Conservation (phyloP, 2,329 filamentous ascomycete genomes). For the Aureobasidium subglaciale region DNA sequence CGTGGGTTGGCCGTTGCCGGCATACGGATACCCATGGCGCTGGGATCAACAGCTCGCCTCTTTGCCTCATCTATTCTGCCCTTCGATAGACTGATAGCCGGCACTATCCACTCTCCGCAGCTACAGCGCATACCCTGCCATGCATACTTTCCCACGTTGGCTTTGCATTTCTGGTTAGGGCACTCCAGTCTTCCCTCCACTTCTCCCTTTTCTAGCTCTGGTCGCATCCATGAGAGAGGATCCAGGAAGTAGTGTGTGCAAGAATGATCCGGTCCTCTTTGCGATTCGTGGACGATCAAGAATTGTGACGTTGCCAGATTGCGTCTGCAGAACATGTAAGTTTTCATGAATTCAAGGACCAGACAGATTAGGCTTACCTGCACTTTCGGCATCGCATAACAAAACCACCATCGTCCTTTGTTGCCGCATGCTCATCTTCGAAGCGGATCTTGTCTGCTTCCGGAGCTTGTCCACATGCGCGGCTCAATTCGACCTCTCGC, state of each 20-base stretch:
- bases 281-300: conserved; percentile 54
- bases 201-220: conserved; percentile 71
- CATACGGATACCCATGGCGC: conserved; percentile 28
- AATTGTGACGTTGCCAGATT: conserved; percentile 60
- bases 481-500: conserved; percentile 57
- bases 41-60: conserved; percentile 16
- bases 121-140: conserved; percentile 95
- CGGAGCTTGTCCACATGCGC: conserved; percentile 72
- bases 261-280: conserved; percentile 26
- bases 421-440: conserved; percentile 55
- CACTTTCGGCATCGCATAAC: conserved; percentile 89
- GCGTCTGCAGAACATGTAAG: conserved; percentile 35
- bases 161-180: conserved; percentile 75
- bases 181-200: conserved; percentile 81
- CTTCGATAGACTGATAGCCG: conserved; percentile 79
- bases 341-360: not conserved
- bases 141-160: conserved; percentile 84
- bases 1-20: conserved; percentile 21
- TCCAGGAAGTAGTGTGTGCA: conserved; percentile 90
- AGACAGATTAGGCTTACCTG: conserved; percentile 45
- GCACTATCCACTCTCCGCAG: conserved; percentile 84
- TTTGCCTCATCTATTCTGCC: conserved; percentile 67
- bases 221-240: conserved; percentile 89
- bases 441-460: conserved; percentile 70
- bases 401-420: conserved; percentile 34